Evolutionary conservation across 2,329 filamentous ascomycete genomes (phyloP), one percentile per base, ranked within the genome.

Genomic region (Epichloe aotearoae): DNA sequence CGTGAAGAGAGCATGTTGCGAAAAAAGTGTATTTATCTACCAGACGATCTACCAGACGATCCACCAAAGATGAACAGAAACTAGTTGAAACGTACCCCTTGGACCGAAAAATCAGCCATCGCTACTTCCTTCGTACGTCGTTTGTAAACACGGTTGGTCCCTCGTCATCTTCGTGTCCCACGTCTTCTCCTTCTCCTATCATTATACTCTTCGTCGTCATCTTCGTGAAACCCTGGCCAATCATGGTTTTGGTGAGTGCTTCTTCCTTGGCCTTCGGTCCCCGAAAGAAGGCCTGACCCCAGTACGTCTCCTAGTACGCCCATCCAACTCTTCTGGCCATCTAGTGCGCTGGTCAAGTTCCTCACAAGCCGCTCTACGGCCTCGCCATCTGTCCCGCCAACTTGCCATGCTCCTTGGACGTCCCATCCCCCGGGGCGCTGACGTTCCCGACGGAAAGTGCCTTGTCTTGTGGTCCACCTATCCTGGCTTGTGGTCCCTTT

Each of bases 401-500:
- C 62, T 23, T 68, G 66, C 73, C 73, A 76, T 14, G 66, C 62
- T 0, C 73, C 73, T 0, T 57, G 61, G 15, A 72, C 58, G 12
- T 69, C 58, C 60, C 61, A 65, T 7, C 66, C 68, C 68, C 63
- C 65, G 1, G 54, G 52, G n/a, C 54, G 50, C 41, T 56, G 63
- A 6, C 64, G 57, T 45, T 61, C 58, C 49, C 69, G 69, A 36
- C 67, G 64, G 52, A 76, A 76, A 1, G 70, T 65, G 3, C 73
- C 73, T 8, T 56, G 62, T 3, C 72, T 64, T 3, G 61, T 62
- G 1, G 67, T 66, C 66, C 64, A 65, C 3, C 59, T 53, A 57
- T 48, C 51, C 5, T 50, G 52, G 6, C 49, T 52, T 2, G 44
- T 39, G 7, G 55, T 52, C 5, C 54, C 55, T 7, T 55, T 56